Conservation (phyloP, 1,284 basidiomycete genomes). For the Exsudoporus floridanus region DNA sequence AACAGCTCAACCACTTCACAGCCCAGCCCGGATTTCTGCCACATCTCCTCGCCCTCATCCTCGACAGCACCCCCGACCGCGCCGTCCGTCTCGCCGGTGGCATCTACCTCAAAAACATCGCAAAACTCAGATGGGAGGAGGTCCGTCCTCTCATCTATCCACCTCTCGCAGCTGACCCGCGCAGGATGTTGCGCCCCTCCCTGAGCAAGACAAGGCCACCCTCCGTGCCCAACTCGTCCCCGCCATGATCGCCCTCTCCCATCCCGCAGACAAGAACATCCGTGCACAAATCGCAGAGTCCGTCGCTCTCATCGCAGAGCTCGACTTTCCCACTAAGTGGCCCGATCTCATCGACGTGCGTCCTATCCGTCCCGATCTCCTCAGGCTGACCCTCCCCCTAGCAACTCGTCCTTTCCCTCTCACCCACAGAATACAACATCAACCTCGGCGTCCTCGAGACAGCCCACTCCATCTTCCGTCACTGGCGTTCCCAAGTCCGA, state of each 20-base stretch:
- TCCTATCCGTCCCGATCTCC: constrained; percentile 11
- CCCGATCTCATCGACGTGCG: constrained; percentile 81
- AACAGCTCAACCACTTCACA: constrained; percentile 66
- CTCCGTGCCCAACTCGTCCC: constrained; percentile 74
- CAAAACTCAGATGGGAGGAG: constrained; percentile 85
- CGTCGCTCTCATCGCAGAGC: constrained; percentile 81
- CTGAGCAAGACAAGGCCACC: constrained; percentile 64
- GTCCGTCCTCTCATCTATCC: constrained; percentile 43
- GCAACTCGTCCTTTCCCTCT: constrained; percentile 84
- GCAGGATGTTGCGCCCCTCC: constrained; percentile 63
- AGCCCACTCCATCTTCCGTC: constrained; percentile 92
- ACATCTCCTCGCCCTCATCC: constrained; percentile 69
- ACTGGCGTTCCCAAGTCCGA: constrained; percentile 90
- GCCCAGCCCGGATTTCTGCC: constrained; percentile 77
- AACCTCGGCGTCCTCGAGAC: constrained; percentile 92
- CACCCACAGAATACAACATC: constrained; percentile 75
- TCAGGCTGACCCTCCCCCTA: constrained; percentile 36
- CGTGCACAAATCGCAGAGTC: constrained; percentile 87
- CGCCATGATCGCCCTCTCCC: constrained; percentile 78
- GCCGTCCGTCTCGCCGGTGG: constrained; percentile 78
- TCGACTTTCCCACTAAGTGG: constrained; percentile 88
- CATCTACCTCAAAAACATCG: constrained; percentile 87
- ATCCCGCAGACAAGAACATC: constrained; percentile 62
- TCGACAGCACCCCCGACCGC: constrained; percentile 65
- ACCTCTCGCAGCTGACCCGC: constrained; percentile 3